Evolutionary conservation across 257 asterid species (phyloP).

Genomic region (Mentha longifolia): DNA sequence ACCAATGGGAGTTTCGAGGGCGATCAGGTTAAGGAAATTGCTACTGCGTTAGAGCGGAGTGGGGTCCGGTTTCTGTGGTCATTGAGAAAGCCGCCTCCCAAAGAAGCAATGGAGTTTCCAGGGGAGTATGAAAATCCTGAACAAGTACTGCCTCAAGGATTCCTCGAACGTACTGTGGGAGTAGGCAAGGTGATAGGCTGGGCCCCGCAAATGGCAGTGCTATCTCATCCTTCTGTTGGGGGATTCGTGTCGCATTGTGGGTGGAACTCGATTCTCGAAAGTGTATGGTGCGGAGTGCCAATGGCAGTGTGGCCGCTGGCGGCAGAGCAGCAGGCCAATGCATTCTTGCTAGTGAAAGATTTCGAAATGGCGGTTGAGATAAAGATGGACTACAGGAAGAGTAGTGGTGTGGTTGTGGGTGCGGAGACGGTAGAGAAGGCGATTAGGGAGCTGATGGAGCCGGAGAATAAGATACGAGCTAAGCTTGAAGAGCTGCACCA

Average conservation of each 20-base stretch:
- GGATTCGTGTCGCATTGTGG: conserved; percentile 56
- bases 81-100: conserved; percentile 40
- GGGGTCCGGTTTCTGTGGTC: conserved; percentile 50
- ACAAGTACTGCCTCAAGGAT: conserved; percentile 41
- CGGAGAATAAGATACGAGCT: too few species aligned
- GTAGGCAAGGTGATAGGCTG: conserved; percentile 49
- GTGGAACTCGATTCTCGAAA: conserved; percentile 47
- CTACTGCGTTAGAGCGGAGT: conserved; percentile 41
- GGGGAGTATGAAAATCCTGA: conserved; percentile 33
- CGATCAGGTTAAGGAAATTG: too few species aligned
- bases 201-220: conserved; percentile 46
- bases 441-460: too few species aligned
- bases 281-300: conserved; percentile 57
- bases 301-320: conserved; percentile 46
- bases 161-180: conserved; percentile 32
- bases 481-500: too few species aligned
- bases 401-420: too few species aligned
- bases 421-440: too few species aligned
- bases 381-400: too few species aligned
- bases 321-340: conserved; percentile 48
- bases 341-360: too few species aligned
- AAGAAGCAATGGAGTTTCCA: conserved; percentile 1
- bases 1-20: too few species aligned
- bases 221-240: conserved; percentile 46
- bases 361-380: too few species aligned